These are phyloP conservation scores for Cryptococcus hybrid DNA, from an alignment of 1,284 basidiomycete species.

Conservation along the genomic window DNA sequence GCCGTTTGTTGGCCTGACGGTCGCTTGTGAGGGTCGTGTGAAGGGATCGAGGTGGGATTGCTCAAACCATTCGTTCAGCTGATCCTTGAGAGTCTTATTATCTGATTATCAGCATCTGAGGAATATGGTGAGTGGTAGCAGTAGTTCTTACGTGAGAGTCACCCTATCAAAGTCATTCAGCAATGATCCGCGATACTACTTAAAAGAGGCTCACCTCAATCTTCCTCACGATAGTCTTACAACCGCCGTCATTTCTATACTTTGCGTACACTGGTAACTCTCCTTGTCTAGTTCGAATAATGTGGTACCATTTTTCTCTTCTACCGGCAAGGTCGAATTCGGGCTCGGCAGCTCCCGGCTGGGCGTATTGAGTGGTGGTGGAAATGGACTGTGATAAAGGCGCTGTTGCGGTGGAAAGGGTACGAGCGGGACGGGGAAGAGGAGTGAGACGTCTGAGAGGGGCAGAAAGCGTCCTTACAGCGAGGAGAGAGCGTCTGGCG, in stretches of 20 bases:
- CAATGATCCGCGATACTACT: neutral
- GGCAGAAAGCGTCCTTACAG: no score
- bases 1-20: slow-evolving; percentile 28
- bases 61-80: slow-evolving; percentile 29
- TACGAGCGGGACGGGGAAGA: no score
- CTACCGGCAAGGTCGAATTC: neutral
- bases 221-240: slow-evolving; percentile 34
- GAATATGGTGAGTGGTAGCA: no score
- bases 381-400: neutral
- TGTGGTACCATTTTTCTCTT: slow-evolving; percentile 9
- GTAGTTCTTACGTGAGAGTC: slow-evolving; percentile 18
- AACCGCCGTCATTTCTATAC: slow-evolving; percentile 25
- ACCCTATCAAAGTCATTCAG: slow-evolving; percentile 11
- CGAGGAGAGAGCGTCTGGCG: no score
- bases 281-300: slow-evolving; percentile 12
- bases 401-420: no score
- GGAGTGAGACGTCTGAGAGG: no score
- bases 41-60: slow-evolving; percentile 39
- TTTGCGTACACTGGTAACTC: slow-evolving; percentile 41
- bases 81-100: slow-evolving; percentile 27
- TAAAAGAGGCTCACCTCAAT: slow-evolving; percentile 25
- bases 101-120: neutral
- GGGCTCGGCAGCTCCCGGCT: neutral
- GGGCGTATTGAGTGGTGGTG: neutral
- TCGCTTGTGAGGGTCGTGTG: slow-evolving; percentile 22